Conservation (phyloP, 495 filamentous ascomycete species). For the Melanomma pulvis-pyrius region DNA sequence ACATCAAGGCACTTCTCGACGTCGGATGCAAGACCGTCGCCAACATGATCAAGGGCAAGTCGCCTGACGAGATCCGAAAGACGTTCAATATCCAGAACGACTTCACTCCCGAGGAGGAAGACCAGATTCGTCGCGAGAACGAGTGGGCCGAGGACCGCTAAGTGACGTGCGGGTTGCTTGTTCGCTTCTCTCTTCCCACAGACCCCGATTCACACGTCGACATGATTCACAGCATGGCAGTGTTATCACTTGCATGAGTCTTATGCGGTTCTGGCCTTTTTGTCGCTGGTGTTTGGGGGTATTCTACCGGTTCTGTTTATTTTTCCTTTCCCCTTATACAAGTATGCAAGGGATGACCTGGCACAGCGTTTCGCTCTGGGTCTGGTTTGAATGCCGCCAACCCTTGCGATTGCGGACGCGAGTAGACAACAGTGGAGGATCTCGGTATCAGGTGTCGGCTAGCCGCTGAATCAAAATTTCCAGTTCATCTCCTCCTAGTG, state of each 20-base stretch:
- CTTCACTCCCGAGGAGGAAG: slow-evolving; percentile 80
- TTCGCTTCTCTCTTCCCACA: not conserved
- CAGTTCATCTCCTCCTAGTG: not conserved
- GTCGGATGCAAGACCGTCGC: slow-evolving; percentile 84
- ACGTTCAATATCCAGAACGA: slow-evolving; percentile 85
- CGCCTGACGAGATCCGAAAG: slow-evolving; percentile 78
- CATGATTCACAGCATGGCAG: not conserved
- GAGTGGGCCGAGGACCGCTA: slow-evolving; percentile 75
- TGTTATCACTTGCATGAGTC: not conserved
- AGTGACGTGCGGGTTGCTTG: not conserved
- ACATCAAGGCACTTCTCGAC: slow-evolving; percentile 80
- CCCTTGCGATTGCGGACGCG: not conserved
- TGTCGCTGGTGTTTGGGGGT: not conserved
- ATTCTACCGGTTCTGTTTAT: not conserved
- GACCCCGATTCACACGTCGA: not conserved
- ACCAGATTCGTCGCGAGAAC: slow-evolving; percentile 81
- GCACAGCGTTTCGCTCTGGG: not conserved
- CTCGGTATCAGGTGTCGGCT: not conserved
- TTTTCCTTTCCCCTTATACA: not conserved
- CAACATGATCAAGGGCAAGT: slow-evolving; percentile 88
- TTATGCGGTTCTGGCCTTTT: not conserved
- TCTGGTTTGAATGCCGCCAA: not conserved
- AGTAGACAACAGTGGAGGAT: not conserved
- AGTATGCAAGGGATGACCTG: not conserved
- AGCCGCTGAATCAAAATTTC: not conserved